Evolutionary conservation across 495 filamentous ascomycete species (phyloP).

Genomic region (Penicillium riverlandense): DNA sequence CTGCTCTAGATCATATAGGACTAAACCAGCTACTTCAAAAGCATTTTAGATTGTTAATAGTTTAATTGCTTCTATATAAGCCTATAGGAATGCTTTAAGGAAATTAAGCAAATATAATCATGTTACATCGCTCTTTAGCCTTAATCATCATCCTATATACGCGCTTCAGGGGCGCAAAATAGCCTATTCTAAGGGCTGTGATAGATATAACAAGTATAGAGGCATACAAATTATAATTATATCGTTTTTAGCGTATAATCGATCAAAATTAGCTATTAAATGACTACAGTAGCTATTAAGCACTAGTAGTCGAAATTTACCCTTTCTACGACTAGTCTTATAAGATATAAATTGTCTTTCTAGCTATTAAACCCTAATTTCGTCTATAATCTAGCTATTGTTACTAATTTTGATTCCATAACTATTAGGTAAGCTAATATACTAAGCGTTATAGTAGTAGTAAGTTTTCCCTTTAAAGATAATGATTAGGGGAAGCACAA

Average conservation of each 20-base stretch:
- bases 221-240: not conserved
- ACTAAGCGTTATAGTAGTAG: not conserved
- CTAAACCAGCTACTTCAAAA: not conserved
- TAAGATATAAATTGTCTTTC: no score
- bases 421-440: not conserved
- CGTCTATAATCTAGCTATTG: not conserved
- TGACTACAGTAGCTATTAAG: not conserved
- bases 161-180: not conserved
- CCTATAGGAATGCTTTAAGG: not conserved
- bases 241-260: not conserved
- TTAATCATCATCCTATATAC: not conserved
- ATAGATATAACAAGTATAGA: not conserved
- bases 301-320: not conserved
- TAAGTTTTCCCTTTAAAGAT: not conserved
- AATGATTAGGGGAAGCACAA: not conserved
- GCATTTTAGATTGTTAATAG: not conserved
- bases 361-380: not conserved
- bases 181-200: not conserved
- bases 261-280: not conserved
- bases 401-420: not conserved
- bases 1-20: no score
- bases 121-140: not conserved
- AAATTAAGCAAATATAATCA: constrained; percentile 1
- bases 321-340: not conserved
- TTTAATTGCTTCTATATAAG: not conserved